Evolutionary conservation across 805 yeast genomes (phyloP), one percentile per base, ranked within the genome.

Genomic region (Suhomyces canberraensis): DNA sequence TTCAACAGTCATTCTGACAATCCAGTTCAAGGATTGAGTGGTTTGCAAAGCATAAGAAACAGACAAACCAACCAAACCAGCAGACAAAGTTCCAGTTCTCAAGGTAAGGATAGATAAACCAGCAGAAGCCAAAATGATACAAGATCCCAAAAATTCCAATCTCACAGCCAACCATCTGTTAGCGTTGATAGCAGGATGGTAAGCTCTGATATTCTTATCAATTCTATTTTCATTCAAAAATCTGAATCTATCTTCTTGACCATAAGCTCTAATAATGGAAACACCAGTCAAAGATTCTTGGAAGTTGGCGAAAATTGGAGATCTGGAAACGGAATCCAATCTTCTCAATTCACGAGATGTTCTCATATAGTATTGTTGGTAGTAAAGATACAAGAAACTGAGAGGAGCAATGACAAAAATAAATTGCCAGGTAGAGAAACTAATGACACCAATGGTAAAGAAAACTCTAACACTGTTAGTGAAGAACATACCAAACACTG

Each of bases 121-220:
- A 2, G 98, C 86, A 5, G 98, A 81, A 29, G 86, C 82, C 41
- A 89, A 73, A 51, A 93, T 91, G 44, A 93, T 85, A 30, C 90
- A 51, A 1, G 97, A 84, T 21, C 98, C 98, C 47, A 93, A 69
- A 46, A 86, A 81, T 61, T 95, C 98, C 42, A 93, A 73, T 54
- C 99, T 76, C 8, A 88, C 95, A 8, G 98, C 96, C 43, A 93
- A 75, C 99, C 99, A 93, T 66, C 99, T 79, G 60, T 95, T 93
- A 9, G 96, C 90, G 57, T 86, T 84, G 39, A 89, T 79, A 8
- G 95, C 76, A 19, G 97, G 96, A 70, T 88, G 95, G 54, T 78
- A 88, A 0, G 98, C 98, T 50, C 84, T 75, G 84, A 91, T 79
- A 58, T 93, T 91, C 51, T 76, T 76, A 56, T 93, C 98, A 51